Evolutionary conservation across 768 basidiomycete genomes (phyloP), one percentile per base, ranked within the genome.

Genomic region (Agrocybe praecox): DNA sequence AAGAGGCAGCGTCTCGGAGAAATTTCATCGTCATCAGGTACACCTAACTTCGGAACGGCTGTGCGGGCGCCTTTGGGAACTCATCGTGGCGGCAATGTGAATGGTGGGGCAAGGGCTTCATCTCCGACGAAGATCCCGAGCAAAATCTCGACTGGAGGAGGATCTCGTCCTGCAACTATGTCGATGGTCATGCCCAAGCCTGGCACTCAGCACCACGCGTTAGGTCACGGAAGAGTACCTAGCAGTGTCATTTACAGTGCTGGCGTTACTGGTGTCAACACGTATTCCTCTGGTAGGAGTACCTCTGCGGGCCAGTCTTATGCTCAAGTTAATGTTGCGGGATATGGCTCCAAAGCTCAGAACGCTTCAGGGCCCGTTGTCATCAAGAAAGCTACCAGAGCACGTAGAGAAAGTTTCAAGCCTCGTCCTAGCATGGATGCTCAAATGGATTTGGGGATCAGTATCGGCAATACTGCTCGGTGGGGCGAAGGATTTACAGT

Each of bases 391-490:
- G 79, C 80, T 26, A 71, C 78, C 40, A 72, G 84, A 49, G 81
- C 82, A 40, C 72, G 80, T 57, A 78, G 88, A 60, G 91, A 94
- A 74, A 94, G 91, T 70, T 94, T 94, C 71, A 90, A 84, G 67
- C 92, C 92, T 10, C 78, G 92, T 33, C 83, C 90, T 43, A 93
- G 91, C 63, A 71, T 85, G 18, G 91, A 92, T 61, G 76, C 61
- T 46, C 36, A 40, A 12, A 23, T 67, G 48, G 75, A 76, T 53
- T 57, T 66, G 36, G 65, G 65, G 18, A 55, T 60, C 46, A 61
- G 69, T 57, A 61, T 66, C 33, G 70, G 67, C 24, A 64, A 64
- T 26, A 68, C 67, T 46, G 64, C 65, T 26, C 67, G 69, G 49
- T 69, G 69, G 63, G 61, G 70, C 53, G 69, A 60, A 19, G 75